Percentiles rank a stretch among this genome's conserved stretches.
These are phyloP conservation scores for Solanum hybrid DNA, from an alignment of 305 asterid genomes.

Conservation along the genomic window DNA sequence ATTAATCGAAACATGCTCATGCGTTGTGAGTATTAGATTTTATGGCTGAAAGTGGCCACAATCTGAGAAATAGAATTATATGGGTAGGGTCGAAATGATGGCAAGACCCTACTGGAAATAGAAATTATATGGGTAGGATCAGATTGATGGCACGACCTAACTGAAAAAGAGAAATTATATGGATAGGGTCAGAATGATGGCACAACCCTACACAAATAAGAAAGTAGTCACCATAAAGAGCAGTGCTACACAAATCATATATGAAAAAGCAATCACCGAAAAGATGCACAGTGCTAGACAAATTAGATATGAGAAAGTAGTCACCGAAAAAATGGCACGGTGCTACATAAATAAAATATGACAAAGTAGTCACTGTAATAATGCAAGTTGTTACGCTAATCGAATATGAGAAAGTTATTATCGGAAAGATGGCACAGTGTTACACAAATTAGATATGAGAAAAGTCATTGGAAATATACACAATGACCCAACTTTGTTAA, in stretches of 20 bases:
- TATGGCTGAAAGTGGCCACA: background rate
- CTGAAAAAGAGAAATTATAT: background rate
- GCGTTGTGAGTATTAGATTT: background rate
- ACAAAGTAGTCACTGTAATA: background rate
- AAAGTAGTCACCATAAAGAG: background rate
- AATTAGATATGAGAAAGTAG: too few species aligned
- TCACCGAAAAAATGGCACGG: background rate
- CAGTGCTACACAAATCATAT: background rate
- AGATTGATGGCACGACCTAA: background rate
- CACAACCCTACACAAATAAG: background rate
- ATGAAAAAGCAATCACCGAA: background rate
- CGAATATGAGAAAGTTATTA: background rate
- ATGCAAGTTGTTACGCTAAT: background rate
- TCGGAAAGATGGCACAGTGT: too few species aligned
- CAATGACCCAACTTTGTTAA: background rate
- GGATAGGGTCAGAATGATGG: background rate
- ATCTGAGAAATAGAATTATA: too few species aligned
- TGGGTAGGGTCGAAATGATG: background rate
- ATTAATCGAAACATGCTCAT: background rate
- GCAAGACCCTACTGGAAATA: background rate
- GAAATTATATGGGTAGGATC: background rate
- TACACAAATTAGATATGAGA: too few species aligned
- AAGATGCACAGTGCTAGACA: too few species aligned
- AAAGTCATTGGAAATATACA: background rate
- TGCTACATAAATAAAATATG: background rate